Conservation (phyloP, 202 grass and related monocot species). For the Carex arenaria region DNA sequence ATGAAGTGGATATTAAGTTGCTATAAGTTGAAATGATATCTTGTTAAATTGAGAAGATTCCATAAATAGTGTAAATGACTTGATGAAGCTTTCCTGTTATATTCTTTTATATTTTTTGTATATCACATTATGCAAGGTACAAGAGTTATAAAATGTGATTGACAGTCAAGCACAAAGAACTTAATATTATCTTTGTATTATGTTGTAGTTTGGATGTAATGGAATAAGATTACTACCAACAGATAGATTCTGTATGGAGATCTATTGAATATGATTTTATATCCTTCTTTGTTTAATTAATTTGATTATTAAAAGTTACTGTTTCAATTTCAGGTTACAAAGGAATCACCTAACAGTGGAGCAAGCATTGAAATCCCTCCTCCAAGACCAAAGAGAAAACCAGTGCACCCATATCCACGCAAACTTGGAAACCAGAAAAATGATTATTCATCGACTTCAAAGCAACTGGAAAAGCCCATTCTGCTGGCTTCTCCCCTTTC, state of each 20-base stretch:
- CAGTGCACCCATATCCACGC: constrained; percentile 79
- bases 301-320: background rate
- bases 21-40: background rate
- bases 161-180: background rate
- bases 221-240: background rate
- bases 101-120: background rate
- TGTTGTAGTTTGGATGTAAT: background rate
- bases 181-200: background rate
- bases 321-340: constrained; percentile 2
- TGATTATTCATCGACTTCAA: background rate
- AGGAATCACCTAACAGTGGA: constrained; percentile 9
- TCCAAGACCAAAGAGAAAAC: constrained; percentile 86
- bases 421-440: constrained; percentile 37
- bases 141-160: background rate
- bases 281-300: background rate
- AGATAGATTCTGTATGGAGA: background rate
- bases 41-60: background rate
- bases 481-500: constrained; percentile 32
- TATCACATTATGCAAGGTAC: background rate
- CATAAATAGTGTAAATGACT: background rate
- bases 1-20: background rate
- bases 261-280: background rate
- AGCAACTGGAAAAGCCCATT: constrained; percentile 20
- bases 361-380: constrained; percentile 70
- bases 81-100: background rate